A percentile compares a stretch with the other conserved stretches of the same genome.
These are phyloP conservation scores for Nakazawaea ernobii DNA, from an alignment of 805 yeast genomes.

Conservation along the genomic window DNA sequence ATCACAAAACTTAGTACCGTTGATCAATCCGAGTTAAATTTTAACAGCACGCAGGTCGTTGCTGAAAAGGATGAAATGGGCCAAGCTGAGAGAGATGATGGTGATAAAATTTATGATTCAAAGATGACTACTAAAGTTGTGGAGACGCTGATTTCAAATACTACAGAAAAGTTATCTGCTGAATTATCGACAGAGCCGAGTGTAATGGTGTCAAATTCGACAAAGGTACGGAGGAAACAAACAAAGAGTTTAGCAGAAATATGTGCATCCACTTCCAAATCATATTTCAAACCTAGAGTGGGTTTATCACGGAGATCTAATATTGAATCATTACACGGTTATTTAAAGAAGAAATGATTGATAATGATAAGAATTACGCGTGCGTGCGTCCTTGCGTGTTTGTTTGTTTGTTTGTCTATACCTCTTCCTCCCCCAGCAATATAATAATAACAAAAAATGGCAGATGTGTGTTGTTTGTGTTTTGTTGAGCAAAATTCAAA, in stretches of 20 bases:
- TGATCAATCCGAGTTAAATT: too few species aligned
- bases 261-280: background rate
- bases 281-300: conserved; percentile 3
- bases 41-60: too few species aligned
- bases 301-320: conserved; percentile 8
- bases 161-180: background rate
- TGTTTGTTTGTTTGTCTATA: too few species aligned
- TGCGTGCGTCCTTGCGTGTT: too few species aligned
- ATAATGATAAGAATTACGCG: background rate
- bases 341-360: background rate
- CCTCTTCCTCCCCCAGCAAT: too few species aligned
- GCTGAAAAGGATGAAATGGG: too few species aligned
- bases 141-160: background rate
- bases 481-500: background rate
- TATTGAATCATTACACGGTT: conserved; percentile 4
- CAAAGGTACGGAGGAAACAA: background rate
- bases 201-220: background rate
- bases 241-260: conserved; percentile 2
- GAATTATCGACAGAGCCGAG: background rate
- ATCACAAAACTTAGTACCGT: too few species aligned
- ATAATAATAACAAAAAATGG: background rate
- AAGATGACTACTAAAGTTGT: background rate
- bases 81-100: too few species aligned
- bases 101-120: too few species aligned
- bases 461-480: background rate